Conservation (phyloP, 2,329 filamentous ascomycete genomes). For the Clarireedia paspali region DNA sequence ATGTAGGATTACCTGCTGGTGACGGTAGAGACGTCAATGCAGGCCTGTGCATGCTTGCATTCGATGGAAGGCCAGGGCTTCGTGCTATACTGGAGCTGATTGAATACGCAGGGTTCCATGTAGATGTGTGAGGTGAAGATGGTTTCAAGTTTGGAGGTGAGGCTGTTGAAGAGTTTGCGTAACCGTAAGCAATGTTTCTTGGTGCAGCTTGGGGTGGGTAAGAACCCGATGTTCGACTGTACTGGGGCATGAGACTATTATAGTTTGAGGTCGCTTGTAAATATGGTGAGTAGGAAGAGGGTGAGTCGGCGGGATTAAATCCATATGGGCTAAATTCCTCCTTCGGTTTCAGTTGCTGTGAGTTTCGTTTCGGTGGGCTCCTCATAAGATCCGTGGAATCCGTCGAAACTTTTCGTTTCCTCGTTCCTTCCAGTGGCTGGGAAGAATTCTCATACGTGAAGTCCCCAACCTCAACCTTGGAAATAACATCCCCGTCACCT, state of each 20-base stretch:
- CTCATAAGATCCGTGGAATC: slow-evolving; percentile 39
- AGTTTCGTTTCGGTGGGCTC: slow-evolving; percentile 40
- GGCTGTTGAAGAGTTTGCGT: slow-evolving; percentile 33
- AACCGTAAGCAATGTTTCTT: slow-evolving; percentile 34
- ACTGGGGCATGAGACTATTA: slow-evolving; percentile 29
- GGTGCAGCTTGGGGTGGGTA: slow-evolving; percentile 31
- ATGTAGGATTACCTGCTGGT: slow-evolving; percentile 42
- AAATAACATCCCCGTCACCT: slow-evolving; percentile 42
- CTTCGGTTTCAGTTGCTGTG: slow-evolving; percentile 39
- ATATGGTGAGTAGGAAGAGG: slow-evolving; percentile 41
- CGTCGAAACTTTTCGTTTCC: slow-evolving; percentile 49
- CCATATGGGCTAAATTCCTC: slow-evolving; percentile 46
- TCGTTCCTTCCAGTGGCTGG: slow-evolving; percentile 34
- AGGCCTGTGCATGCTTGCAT: slow-evolving; percentile 14
- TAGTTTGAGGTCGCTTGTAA: slow-evolving; percentile 41
- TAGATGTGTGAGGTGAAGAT: slow-evolving; percentile 39
- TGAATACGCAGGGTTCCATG: slow-evolving; percentile 40
- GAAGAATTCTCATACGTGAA: slow-evolving; percentile 49
- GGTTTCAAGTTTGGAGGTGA: slow-evolving; percentile 37
- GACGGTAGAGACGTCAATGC: slow-evolving; percentile 19
- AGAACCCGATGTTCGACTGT: slow-evolving; percentile 31
- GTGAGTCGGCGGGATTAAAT: slow-evolving; percentile 41
- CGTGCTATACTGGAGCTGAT: slow-evolving; percentile 35
- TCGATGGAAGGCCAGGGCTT: slow-evolving; percentile 35
- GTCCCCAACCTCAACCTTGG: slow-evolving; percentile 47